Conservation (phyloP, 2,329 filamentous ascomycete species). For the Colletotrichum salicis region DNA sequence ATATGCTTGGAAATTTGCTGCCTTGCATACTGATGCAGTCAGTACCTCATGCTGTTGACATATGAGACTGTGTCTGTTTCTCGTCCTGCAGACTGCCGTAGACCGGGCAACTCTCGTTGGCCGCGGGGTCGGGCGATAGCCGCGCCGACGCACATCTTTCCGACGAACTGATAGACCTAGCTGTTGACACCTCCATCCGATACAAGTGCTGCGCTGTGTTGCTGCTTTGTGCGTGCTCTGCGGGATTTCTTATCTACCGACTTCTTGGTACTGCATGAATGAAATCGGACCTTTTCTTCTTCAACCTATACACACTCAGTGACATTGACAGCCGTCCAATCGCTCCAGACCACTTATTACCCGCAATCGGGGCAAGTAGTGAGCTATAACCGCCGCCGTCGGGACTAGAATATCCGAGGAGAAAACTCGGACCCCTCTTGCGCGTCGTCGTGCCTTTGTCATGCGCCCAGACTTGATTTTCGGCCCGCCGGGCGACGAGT, state of each 20-base stretch:
- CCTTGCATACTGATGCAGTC: background rate
- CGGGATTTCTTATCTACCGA: conserved; percentile 13
- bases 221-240: background rate
- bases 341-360: conserved; percentile 13
- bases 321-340: background rate
- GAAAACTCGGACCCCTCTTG: conserved; percentile 10
- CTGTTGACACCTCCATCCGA: background rate
- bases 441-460: background rate
- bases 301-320: background rate
- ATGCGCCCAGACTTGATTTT: conserved; percentile 30
- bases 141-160: conserved; percentile 23
- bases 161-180: background rate
- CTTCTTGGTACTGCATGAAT: conserved; percentile 15
- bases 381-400: conserved; percentile 27
- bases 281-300: background rate
- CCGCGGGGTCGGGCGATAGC: conserved; percentile 15
- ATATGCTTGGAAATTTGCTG: conserved; percentile 4
- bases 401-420: conserved; percentile 28
- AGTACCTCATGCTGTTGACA: conserved; percentile 2
- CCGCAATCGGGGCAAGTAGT: conserved; percentile 23
- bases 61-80: conserved; percentile 27
- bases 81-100: background rate
- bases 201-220: background rate
- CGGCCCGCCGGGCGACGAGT: conserved; percentile 33
- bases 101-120: background rate